Conservation (phyloP, 2,329 filamentous ascomycete genomes). For the Aspergillus luchuensis region DNA sequence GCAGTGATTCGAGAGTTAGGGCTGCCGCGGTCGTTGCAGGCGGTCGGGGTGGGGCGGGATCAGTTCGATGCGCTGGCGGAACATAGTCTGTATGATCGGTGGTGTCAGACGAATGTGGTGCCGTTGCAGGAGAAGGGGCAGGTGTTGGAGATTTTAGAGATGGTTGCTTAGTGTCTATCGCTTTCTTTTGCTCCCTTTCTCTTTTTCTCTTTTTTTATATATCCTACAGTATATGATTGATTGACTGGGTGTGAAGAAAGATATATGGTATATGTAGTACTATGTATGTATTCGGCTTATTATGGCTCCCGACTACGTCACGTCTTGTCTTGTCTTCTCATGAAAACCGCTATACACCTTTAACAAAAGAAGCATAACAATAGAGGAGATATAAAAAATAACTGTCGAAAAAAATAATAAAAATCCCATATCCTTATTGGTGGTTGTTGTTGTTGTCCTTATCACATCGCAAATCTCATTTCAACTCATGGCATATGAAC, state of each 20-base stretch:
- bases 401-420: neutral
- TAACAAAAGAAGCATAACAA: neutral
- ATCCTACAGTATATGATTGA: neutral
- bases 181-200: neutral
- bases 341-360: slow-evolving; percentile 7
- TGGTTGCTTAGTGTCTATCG: slow-evolving; percentile 28
- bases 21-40: slow-evolving; percentile 56
- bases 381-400: neutral
- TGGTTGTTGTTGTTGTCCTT: neutral
- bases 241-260: neutral
- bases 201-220: neutral
- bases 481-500: slow-evolving; percentile 6
- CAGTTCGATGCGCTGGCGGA: slow-evolving; percentile 52
- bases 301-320: slow-evolving; percentile 1
- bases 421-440: slow-evolving; percentile 3
- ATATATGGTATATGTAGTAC: neutral
- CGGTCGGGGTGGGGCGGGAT: slow-evolving; percentile 54
- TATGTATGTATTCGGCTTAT: slow-evolving; percentile 3
- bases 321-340: neutral
- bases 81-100: slow-evolving; percentile 54
- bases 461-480: neutral
- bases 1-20: slow-evolving; percentile 54
- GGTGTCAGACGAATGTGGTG: slow-evolving; percentile 55
- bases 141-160: slow-evolving; percentile 56
- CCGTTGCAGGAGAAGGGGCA: slow-evolving; percentile 51